Evolutionary conservation across 306 rosid genomes (phyloP).

Genomic region (Oemleria cerasiformis): DNA sequence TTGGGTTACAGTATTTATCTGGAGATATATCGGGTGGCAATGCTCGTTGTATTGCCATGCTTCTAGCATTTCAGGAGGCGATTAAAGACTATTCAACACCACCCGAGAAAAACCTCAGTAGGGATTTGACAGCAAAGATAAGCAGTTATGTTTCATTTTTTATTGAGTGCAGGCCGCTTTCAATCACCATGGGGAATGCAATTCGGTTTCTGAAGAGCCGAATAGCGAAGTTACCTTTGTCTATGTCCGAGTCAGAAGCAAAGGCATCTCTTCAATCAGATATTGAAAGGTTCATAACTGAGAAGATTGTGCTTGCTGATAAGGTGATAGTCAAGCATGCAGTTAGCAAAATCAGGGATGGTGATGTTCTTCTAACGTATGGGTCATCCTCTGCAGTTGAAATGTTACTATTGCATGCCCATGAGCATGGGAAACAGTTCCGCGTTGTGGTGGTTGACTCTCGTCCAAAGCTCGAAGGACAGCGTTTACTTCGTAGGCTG

Average conservation of each 20-base stretch:
- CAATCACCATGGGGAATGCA: constrained; percentile 88
- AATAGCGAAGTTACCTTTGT: constrained; percentile 57
- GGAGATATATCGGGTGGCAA: constrained; percentile 80
- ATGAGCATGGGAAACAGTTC: constrained; percentile 71
- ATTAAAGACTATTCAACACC: constrained; percentile 72
- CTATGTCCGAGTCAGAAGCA: constrained; percentile 63
- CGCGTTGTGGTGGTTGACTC: constrained; percentile 84
- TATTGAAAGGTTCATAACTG: constrained; percentile 63
- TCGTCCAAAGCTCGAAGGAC: constrained; percentile 82
- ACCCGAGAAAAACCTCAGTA: constrained; percentile 49
- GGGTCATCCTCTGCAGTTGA: constrained; percentile 77
- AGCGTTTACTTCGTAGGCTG: constrained; percentile 68
- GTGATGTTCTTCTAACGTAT: constrained; percentile 81
- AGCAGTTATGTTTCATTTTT: constrained; percentile 74
- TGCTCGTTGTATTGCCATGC: constrained; percentile 89
- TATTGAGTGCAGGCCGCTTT: constrained; percentile 78
- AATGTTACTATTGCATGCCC: constrained; percentile 66
- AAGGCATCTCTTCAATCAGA: constrained; percentile 66
- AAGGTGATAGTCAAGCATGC: constrained; percentile 85
- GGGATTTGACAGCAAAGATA: constrained; percentile 80
- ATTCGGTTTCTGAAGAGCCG: constrained; percentile 66
- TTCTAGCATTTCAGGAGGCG: constrained; percentile 77
- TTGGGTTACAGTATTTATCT: constrained; percentile 63
- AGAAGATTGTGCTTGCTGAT: constrained; percentile 74
- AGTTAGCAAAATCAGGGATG: constrained; percentile 71